phyloP scores from a whole-genome alignment of 768 basidiomycete species.

The Multifurca ochricompacta region DNA sequence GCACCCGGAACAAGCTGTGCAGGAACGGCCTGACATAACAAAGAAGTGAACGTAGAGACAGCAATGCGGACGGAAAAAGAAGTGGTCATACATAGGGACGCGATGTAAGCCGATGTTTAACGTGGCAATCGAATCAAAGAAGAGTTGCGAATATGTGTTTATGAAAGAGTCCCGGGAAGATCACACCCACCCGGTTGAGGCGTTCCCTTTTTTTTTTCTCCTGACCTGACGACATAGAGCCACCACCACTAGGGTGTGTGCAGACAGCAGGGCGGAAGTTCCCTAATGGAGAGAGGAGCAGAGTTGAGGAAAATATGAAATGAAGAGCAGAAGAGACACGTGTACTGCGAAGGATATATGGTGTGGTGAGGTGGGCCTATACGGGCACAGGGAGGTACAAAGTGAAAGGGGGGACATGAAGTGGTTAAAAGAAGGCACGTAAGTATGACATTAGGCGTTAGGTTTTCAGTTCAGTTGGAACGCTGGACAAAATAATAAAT shows the following conservation, averaged over 20 bases:
- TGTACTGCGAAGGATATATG: background rate
- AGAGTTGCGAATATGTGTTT: background rate
- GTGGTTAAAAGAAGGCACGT: background rate
- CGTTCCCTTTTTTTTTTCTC: background rate
- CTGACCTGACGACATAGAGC: background rate
- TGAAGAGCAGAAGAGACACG: background rate
- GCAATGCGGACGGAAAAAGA: background rate
- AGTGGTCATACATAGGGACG: background rate
- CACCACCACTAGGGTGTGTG: background rate
- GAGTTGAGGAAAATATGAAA: constrained; percentile 16
- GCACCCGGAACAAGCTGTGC: background rate
- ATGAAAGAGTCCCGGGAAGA: background rate
- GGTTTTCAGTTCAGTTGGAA: background rate
- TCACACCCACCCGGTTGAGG: background rate
- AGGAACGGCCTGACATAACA: background rate
- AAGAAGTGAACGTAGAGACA: background rate
- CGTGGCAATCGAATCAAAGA: background rate
- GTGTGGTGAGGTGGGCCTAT: background rate
- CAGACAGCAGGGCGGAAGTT: background rate
- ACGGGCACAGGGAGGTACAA: background rate
- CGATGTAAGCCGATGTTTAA: background rate
- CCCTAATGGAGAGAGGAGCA: background rate
- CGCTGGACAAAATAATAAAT: background rate
- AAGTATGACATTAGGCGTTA: constrained; percentile 9
- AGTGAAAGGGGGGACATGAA: background rate